Percentiles rank a stretch among this genome's conserved stretches.
Conservation (phyloP, 495 filamentous ascomycete species). For the Xylaria palmicola region DNA sequence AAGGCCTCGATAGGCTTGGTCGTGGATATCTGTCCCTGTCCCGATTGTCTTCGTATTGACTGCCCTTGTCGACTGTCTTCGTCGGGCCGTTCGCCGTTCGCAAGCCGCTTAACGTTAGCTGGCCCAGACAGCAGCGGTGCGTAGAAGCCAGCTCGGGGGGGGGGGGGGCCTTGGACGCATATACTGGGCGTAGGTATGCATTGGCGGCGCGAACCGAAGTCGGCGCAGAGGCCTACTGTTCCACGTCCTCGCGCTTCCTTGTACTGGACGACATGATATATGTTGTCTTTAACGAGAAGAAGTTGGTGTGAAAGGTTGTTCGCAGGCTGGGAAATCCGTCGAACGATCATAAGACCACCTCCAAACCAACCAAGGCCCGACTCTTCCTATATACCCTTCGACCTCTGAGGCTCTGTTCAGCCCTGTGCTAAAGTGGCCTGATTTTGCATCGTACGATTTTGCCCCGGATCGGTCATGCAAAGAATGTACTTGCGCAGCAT, state of each 20-base stretch:
- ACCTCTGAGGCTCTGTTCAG: conserved; percentile 9
- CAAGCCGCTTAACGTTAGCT: too few species aligned
- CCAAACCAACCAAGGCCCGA: background rate
- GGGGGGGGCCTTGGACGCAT: background rate
- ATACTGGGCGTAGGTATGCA: too few species aligned
- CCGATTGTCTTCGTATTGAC: too few species aligned
- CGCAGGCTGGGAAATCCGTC: background rate
- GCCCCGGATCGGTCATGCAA: conserved; percentile 4
- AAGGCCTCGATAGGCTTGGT: too few species aligned
- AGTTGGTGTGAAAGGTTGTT: background rate
- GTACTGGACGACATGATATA: background rate
- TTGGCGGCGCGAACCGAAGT: background rate
- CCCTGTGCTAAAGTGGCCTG: conserved; percentile 9
- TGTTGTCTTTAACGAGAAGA: background rate
- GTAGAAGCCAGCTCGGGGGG: background rate
- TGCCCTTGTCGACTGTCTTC: too few species aligned
- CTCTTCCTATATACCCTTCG: conserved; percentile 10
- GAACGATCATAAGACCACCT: conserved; percentile 10
- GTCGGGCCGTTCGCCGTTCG: too few species aligned
- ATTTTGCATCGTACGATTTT: conserved; percentile 13
- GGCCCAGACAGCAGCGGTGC: too few species aligned
- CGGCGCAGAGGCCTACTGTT: background rate
- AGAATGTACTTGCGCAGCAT: background rate
- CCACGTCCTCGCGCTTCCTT: background rate
- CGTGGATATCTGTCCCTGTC: too few species aligned